Percentiles rank a stretch among this genome's conserved stretches.
These are phyloP conservation scores for Diddensiella santjacobensis DNA, from an alignment of 805 yeast species.

Conservation along the genomic window DNA sequence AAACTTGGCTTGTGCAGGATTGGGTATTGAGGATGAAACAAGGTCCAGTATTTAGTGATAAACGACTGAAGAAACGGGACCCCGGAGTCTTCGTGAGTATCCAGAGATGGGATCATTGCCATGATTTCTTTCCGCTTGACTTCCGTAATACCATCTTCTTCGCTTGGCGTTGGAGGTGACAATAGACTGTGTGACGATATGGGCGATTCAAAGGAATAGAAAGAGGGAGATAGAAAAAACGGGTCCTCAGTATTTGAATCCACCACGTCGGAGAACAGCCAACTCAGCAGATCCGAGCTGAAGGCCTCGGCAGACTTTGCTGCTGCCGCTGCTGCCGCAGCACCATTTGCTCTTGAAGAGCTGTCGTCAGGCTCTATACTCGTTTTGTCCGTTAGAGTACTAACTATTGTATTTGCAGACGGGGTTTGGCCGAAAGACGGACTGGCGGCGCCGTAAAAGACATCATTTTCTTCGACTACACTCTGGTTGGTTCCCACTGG, in stretches of 20 bases:
- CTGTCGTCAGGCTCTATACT: neutral
- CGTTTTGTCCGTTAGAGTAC: neutral
- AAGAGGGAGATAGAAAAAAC: constrained; percentile 24
- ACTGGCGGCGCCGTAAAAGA: neutral
- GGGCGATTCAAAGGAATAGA: constrained; percentile 35
- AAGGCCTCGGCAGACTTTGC: neutral
- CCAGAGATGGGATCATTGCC: constrained; percentile 29
- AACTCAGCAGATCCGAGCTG: constrained; percentile 30
- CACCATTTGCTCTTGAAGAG: neutral
- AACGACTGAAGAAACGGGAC: constrained; percentile 30
- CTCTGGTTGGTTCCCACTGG: neutral
- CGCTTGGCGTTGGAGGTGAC: constrained; percentile 35
- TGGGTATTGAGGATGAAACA: constrained; percentile 57
- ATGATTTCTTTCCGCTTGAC: constrained; percentile 28
- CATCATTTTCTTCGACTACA: neutral
- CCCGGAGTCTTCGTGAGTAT: constrained; percentile 37
- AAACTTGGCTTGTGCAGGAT: constrained; percentile 60
- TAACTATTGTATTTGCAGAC: neutral
- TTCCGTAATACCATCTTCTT: constrained; percentile 35
- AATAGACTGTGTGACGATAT: constrained; percentile 38
- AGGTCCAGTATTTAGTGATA: constrained; percentile 47
- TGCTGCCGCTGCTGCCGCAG: no score
- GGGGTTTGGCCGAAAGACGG: neutral
- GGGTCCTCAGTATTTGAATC: constrained; percentile 27
- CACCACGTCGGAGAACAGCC: constrained; percentile 37